These are phyloP conservation scores for Gossypium ekmanianum DNA, from an alignment of 345 rosid genomes.

Conservation along the genomic window DNA sequence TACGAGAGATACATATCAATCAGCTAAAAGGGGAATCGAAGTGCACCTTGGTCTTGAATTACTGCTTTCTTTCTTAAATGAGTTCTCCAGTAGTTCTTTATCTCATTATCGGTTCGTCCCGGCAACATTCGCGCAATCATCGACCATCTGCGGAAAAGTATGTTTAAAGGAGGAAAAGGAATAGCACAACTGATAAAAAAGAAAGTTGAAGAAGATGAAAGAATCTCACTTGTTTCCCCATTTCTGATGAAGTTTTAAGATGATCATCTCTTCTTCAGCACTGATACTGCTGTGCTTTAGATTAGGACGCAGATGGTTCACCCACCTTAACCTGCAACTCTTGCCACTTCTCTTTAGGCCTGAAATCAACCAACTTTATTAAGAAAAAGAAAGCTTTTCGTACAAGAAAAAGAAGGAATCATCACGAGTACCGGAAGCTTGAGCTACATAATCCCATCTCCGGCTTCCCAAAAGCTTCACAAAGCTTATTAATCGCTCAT, in stretches of 20 bases:
- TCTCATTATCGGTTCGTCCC: constrained; percentile 69
- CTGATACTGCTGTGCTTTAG: constrained; percentile 55
- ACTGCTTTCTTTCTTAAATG: constrained; percentile 45
- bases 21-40: neutral
- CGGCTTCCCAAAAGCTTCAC: constrained; percentile 52
- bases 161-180: neutral
- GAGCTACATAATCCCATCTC: constrained; percentile 68
- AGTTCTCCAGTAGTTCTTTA: constrained; percentile 75
- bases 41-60: constrained; percentile 36
- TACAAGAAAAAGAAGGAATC: neutral
- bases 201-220: neutral
- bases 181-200: neutral
- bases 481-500: constrained; percentile 37
- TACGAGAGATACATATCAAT: neutral
- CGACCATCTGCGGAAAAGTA: constrained; percentile 42
- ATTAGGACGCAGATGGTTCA: constrained; percentile 62
- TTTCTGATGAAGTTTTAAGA: constrained; percentile 47
- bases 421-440: constrained; percentile 35
- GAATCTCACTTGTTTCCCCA: constrained; percentile 75
- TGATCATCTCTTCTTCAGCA: constrained; percentile 52
- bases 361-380: constrained; percentile 16
- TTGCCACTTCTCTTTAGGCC: constrained; percentile 70
- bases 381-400: neutral
- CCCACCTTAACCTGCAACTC: constrained; percentile 74
- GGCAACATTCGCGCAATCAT: constrained; percentile 67